Conservation (phyloP, 495 filamentous ascomycete species). For the Durotheca rogersii region DNA sequence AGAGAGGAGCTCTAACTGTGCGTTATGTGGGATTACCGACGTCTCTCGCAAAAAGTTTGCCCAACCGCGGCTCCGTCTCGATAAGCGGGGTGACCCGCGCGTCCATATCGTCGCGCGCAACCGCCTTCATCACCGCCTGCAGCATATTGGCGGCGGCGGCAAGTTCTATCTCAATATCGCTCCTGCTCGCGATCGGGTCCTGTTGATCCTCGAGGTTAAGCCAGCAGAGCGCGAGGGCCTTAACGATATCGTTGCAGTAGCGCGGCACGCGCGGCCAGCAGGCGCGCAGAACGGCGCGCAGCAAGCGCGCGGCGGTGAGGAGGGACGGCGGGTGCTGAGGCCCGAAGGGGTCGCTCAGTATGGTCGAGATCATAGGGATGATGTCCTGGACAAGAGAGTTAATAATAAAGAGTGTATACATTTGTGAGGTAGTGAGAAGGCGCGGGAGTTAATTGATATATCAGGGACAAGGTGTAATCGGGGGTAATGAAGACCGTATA, state of each 20-base stretch:
- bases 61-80: conserved; percentile 44
- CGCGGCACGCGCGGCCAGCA: conserved; percentile 70
- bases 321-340: conserved; percentile 58
- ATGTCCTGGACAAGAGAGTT: conserved; percentile 51
- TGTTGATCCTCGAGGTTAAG: conserved; percentile 56
- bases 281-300: conserved; percentile 62
- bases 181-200: conserved; percentile 21
- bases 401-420: too few relatives aligned
- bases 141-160: conserved; percentile 37
- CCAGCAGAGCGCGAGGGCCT: conserved; percentile 67
- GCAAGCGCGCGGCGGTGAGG: conserved; percentile 48
- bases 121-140: conserved; percentile 33
- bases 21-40: conserved; percentile 10
- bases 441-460: too few relatives aligned
- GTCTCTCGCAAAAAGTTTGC: conserved; percentile 41
- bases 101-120: conserved; percentile 31
- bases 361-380: conserved; percentile 64
- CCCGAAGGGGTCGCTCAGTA: conserved; percentile 71
- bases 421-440: too few relatives aligned
- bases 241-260: conserved; percentile 71
- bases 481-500: too few relatives aligned
- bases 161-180: conserved; percentile 42
- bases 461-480: too few relatives aligned
- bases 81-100: conserved; percentile 40
- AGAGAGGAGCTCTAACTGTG: too few relatives aligned